phyloP scores from a whole-genome alignment of 1,284 basidiomycete genomes.

The Meira nashicola region DNA sequence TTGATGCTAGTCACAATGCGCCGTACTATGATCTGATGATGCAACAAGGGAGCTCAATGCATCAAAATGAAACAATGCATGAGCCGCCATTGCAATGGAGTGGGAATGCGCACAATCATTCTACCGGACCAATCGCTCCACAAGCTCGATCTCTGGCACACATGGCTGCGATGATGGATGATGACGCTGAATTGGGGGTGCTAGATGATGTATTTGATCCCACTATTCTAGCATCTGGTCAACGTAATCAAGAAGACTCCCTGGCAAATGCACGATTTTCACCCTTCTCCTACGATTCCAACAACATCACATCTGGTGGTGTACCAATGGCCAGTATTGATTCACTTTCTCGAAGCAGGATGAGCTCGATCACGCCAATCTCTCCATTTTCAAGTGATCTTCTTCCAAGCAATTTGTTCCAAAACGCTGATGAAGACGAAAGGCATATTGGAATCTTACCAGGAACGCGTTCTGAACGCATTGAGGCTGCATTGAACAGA shows the following conservation, averaged over 20 bases:
- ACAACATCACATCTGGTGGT: background rate
- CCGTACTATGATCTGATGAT: background rate
- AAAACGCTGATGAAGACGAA: slow-evolving; percentile 20
- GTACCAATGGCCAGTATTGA: background rate
- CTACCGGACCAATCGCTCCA: background rate
- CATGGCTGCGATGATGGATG: too few relatives aligned
- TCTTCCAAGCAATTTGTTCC: slow-evolving; percentile 21
- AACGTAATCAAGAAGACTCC: background rate
- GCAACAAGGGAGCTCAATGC: background rate
- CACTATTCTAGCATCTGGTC: background rate
- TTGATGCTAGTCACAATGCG: background rate
- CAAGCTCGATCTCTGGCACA: background rate
- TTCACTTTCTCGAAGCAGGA: background rate
- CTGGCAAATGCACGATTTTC: slow-evolving; percentile 1
- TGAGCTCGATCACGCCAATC: slow-evolving; percentile 12
- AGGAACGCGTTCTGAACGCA: slow-evolving; percentile 10
- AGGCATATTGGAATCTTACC: slow-evolving; percentile 14
- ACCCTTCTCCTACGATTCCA: background rate
- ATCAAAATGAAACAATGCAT: background rate
- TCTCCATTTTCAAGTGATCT: slow-evolving; percentile 23
- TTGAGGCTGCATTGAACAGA: slow-evolving; percentile 18
- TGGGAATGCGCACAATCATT: background rate
- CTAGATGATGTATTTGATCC: slow-evolving; percentile 3
- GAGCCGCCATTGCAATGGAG: background rate
- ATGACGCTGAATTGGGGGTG: too few relatives aligned